Evolutionary conservation across 2,329 filamentous ascomycete species (phyloP).

Genomic region (Didymella exigua): DNA sequence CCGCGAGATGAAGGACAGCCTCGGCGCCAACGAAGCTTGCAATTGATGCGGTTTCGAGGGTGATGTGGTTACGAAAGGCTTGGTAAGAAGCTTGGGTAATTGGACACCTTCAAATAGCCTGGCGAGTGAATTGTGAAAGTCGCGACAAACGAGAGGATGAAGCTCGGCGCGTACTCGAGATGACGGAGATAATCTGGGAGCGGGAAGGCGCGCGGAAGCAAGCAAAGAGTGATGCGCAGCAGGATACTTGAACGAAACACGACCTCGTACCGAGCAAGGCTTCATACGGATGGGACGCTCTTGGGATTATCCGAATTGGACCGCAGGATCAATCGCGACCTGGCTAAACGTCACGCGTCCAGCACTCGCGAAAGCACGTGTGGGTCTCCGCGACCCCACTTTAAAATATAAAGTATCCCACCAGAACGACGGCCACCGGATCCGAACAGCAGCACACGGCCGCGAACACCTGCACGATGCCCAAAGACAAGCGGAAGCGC

Average conservation of each 20-base stretch:
- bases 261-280: background rate
- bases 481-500: slow-evolving; percentile 52
- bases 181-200: background rate
- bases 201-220: background rate
- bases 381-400: slow-evolving; percentile 4
- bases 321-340: background rate
- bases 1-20: background rate
- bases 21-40: background rate
- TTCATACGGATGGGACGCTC: slow-evolving; percentile 1
- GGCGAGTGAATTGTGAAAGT: background rate
- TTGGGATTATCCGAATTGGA: background rate
- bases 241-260: background rate
- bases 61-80: background rate
- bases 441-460: background rate
- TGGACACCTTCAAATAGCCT: too few relatives aligned
- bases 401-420: slow-evolving; percentile 33
- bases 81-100: background rate
- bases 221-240: background rate
- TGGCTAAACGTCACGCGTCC: slow-evolving; percentile 8
- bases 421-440: slow-evolving; percentile 5
- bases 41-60: background rate
- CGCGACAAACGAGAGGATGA: background rate
- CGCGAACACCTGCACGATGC: slow-evolving; percentile 46
- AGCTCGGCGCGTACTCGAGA: slow-evolving; percentile 2
- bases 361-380: slow-evolving; percentile 29